A percentile compares a stretch with the other conserved stretches of the same genome.
These are phyloP conservation scores for Phoma herbarum DNA, from an alignment of 2,329 filamentous ascomycete genomes.

Conservation along the genomic window DNA sequence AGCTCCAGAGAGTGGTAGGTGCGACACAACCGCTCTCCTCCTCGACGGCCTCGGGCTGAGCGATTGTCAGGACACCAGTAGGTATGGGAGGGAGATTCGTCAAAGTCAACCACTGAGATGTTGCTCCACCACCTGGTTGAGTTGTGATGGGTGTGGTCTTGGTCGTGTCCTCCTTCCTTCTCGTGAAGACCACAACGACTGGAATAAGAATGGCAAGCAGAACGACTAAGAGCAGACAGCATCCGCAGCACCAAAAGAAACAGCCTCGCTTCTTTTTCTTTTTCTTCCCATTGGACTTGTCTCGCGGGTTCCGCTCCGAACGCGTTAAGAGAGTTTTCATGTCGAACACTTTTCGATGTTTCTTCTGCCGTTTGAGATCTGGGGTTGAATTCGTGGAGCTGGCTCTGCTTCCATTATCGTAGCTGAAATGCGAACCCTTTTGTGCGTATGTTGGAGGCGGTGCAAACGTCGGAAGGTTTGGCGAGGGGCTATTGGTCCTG, in stretches of 20 bases:
- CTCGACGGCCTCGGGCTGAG: constrained; percentile 72
- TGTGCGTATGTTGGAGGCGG: constrained; percentile 42
- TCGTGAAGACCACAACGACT: constrained; percentile 47
- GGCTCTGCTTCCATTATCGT: constrained; percentile 37
- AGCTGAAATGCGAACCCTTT: constrained; percentile 39
- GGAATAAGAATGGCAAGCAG: constrained; percentile 54
- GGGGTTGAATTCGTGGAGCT: constrained; percentile 34
- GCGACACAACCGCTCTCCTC: constrained; percentile 74
- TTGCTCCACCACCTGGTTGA: constrained; percentile 27
- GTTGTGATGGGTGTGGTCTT: constrained; percentile 17
- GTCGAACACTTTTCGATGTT: constrained; percentile 43
- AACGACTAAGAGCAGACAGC: constrained; percentile 46
- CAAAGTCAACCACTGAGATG: constrained; percentile 77
- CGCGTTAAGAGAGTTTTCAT: constrained; percentile 38
- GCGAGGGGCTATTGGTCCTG: constrained; percentile 27
- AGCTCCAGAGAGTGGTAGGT: constrained; percentile 84
- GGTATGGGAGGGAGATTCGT: constrained; percentile 88
- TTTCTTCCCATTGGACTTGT: constrained; percentile 27
- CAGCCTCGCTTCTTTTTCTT: constrained; percentile 44
- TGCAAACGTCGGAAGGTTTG: constrained; percentile 40
- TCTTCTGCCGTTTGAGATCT: constrained; percentile 40
- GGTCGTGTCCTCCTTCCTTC: constrained; percentile 51
- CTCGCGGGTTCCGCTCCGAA: constrained; percentile 28
- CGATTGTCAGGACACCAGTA: constrained; percentile 81
- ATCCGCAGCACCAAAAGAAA: constrained; percentile 49